Percentiles rank a stretch among this genome's conserved stretches.
These are phyloP conservation scores for Cladophialophora carrionii DNA, from an alignment of 2,329 filamentous ascomycete species.

Conservation along the genomic window DNA sequence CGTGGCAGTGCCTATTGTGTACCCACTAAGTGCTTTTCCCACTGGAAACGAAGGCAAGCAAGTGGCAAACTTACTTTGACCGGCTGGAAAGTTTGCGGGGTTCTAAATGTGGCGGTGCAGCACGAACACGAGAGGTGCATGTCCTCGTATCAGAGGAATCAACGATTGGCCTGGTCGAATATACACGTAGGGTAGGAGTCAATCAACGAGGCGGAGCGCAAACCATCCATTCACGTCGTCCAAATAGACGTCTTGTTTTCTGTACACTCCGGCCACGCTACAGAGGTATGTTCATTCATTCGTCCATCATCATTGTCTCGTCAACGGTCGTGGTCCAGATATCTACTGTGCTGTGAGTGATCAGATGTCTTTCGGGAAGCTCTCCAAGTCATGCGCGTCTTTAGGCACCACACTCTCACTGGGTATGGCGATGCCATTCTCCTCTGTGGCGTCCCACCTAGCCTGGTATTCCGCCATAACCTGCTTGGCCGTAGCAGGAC, in stretches of 20 bases:
- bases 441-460: conserved; percentile 24
- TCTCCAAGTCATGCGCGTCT: conserved; percentile 12
- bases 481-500: conserved; percentile 8
- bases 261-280: not conserved
- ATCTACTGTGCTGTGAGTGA: not conserved
- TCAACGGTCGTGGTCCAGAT: not conserved
- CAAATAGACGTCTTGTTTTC: not conserved
- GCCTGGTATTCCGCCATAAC: conserved; percentile 23
- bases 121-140: not conserved
- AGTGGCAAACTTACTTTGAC: not conserved
- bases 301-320: not conserved
- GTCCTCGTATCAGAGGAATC: too few relatives aligned
- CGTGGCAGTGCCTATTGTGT: not conserved
- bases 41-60: not conserved
- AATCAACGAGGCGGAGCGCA: not conserved
- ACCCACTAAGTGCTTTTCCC: not conserved
- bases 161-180: not conserved
- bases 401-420: conserved; percentile 11
- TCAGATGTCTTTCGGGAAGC: conserved; percentile 24
- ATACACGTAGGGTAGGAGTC: too few relatives aligned
- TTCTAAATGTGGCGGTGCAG: not conserved
- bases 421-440: not conserved
- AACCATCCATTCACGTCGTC: not conserved
- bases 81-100: not conserved
- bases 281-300: not conserved